A percentile compares a stretch with the other conserved stretches of the same genome.
Evolutionary conservation across 805 yeast genomes (phyloP).

Genomic region (Scheffersomyces amazonensis): DNA sequence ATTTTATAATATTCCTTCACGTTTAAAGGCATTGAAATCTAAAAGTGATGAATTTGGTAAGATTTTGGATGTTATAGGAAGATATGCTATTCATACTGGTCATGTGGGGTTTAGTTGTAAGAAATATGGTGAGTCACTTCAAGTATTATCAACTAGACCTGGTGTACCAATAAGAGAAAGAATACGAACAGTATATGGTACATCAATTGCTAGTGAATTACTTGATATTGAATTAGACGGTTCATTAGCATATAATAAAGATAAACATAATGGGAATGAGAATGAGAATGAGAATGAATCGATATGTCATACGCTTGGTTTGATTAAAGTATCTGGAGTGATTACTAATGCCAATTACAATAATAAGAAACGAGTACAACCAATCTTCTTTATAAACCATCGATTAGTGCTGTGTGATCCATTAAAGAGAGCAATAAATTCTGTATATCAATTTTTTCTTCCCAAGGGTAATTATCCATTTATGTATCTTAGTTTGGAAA

Average conservation of each 20-base stretch:
- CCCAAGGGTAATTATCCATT: constrained; percentile 81
- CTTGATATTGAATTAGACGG: constrained; percentile 42
- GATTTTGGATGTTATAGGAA: constrained; percentile 78
- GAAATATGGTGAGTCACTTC: constrained; percentile 72
- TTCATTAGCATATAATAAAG: background rate
- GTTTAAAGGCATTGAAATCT: constrained; percentile 64
- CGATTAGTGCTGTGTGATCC: constrained; percentile 84
- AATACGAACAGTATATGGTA: constrained; percentile 71
- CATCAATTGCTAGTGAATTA: constrained; percentile 62
- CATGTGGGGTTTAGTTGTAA: constrained; percentile 77
- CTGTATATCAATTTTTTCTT: constrained; percentile 59
- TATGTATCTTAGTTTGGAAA: constrained; percentile 66
- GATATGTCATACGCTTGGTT: constrained; percentile 38
- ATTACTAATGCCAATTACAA: constrained; percentile 70
- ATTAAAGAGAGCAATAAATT: constrained; percentile 61
- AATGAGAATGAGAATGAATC: constrained; percentile 14
- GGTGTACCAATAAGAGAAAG: constrained; percentile 56
- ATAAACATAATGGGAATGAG: constrained; percentile 3
- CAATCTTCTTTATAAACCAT: constrained; percentile 81
- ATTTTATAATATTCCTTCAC: constrained; percentile 82
- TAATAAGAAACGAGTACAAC: constrained; percentile 61
- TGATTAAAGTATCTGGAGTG: constrained; percentile 53
- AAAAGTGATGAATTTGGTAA: constrained; percentile 71
- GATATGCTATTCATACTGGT: constrained; percentile 74
- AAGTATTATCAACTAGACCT: constrained; percentile 58